Conservation (phyloP, 1,139 yeast species). For the Kodamaea suecica region DNA sequence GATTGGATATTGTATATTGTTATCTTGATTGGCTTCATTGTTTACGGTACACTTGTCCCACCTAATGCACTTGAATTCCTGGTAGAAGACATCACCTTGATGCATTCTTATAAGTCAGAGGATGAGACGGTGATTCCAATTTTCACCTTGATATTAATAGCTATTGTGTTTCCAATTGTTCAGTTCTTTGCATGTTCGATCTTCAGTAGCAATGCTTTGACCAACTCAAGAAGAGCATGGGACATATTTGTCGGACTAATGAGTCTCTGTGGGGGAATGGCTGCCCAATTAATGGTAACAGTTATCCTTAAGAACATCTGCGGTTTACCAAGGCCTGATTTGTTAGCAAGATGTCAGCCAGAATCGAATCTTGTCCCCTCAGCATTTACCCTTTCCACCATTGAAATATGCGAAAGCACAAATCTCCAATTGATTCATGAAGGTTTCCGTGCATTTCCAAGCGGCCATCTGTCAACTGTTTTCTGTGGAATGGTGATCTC, state of each 20-base stretch:
- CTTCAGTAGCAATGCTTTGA: constrained; percentile 15
- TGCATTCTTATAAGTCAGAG: constrained; percentile 36
- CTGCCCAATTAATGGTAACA: constrained; percentile 40
- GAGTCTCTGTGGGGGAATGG: constrained; percentile 38
- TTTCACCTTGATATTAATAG: constrained; percentile 25
- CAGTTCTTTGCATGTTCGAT: constrained; percentile 25
- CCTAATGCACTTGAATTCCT: constrained; percentile 46
- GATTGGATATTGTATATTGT: constrained; percentile 35
- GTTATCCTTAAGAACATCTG: constrained; percentile 43
- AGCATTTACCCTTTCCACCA: constrained; percentile 25
- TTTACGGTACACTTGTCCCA: constrained; percentile 30
- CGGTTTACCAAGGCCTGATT: constrained; percentile 49
- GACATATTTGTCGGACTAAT: constrained; percentile 38
- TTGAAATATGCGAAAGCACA: constrained; percentile 33
- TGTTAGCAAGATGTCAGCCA: constrained; percentile 43
- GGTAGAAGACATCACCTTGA: constrained; percentile 27
- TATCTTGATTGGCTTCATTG: constrained; percentile 22
- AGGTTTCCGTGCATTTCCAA: constrained; percentile 52
- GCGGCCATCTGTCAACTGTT: constrained; percentile 50
- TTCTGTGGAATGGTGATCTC: constrained; percentile 43
- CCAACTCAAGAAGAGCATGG: constrained; percentile 34
- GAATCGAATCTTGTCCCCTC: constrained; percentile 12
- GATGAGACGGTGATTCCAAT: constrained; percentile 31
- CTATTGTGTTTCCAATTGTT: constrained; percentile 33
- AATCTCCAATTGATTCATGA: constrained; percentile 32